Percentiles rank a stretch among this genome's conserved stretches.
Conservation (phyloP, 148 eudicot genomes). For the Euryodendron excelsum region DNA sequence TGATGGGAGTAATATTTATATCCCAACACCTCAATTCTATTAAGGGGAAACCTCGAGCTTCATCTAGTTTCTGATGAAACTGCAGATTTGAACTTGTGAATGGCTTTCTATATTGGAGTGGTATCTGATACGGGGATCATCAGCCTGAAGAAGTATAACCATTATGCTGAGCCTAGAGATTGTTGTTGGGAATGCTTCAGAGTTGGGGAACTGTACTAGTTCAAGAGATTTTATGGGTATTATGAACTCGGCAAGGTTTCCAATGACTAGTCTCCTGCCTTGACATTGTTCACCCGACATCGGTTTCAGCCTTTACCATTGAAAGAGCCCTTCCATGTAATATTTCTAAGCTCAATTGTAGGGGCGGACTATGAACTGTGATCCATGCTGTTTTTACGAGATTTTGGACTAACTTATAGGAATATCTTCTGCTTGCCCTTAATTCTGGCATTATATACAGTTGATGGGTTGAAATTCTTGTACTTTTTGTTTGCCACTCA, state of each 20-base stretch:
- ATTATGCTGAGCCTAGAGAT: neutral
- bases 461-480: neutral
- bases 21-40: constrained; percentile 80
- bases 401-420: neutral
- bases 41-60: constrained; percentile 74
- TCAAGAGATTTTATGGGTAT: neutral
- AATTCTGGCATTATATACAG: neutral
- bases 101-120: neutral
- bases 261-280: neutral
- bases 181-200: neutral
- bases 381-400: neutral
- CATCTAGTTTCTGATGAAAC: constrained; percentile 42
- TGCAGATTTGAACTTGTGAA: neutral
- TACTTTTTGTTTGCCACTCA: neutral
- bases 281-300: neutral
- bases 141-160: neutral
- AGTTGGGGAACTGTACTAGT: neutral
- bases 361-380: neutral
- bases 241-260: neutral
- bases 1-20: constrained; percentile 92
- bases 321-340: neutral
- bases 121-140: neutral
- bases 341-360: neutral
- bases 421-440: neutral
- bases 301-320: neutral